phyloP scores from a whole-genome alignment of 2,329 filamentous ascomycete genomes.

The Kalmusia sp. region DNA sequence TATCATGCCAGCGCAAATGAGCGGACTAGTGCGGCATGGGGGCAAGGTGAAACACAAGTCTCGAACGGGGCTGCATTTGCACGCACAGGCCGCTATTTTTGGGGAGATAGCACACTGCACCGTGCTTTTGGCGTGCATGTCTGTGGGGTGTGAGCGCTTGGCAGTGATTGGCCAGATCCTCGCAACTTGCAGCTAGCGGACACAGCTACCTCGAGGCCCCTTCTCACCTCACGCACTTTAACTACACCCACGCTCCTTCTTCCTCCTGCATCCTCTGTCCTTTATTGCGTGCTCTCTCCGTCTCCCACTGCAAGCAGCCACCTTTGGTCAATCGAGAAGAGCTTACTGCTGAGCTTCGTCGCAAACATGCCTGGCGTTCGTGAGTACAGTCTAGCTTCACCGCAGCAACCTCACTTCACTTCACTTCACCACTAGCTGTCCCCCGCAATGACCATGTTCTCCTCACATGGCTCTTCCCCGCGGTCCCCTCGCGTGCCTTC shows the following conservation, averaged over 20 bases:
- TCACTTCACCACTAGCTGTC: background rate
- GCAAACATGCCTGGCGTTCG: conserved; percentile 48
- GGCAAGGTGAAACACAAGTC: conserved; percentile 26
- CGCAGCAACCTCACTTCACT: too few species aligned
- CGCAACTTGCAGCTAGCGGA: conserved; percentile 9
- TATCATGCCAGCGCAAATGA: conserved; percentile 2
- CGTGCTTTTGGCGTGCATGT: conserved; percentile 16
- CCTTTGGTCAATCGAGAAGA: background rate
- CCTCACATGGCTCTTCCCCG: too few species aligned
- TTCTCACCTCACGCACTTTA: conserved; percentile 2
- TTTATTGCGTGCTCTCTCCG: conserved; percentile 9
- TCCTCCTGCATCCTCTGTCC: conserved; percentile 7
- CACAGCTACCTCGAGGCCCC: conserved; percentile 21
- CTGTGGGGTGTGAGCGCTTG: conserved; percentile 16
- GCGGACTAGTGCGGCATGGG: background rate
- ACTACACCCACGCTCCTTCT: conserved; percentile 12
- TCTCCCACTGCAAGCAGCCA: background rate
- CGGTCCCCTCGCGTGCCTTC: background rate
- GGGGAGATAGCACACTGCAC: conserved; percentile 20
- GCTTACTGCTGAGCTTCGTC: conserved; percentile 12
- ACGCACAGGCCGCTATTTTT: conserved; percentile 28
- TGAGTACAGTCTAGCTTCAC: conserved; percentile 32
- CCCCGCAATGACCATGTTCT: background rate
- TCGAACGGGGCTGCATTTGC: conserved; percentile 14
- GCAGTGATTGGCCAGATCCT: conserved; percentile 22